Conservation (phyloP, 2,329 filamentous ascomycete species). For the Aquanectria penicillioides region DNA sequence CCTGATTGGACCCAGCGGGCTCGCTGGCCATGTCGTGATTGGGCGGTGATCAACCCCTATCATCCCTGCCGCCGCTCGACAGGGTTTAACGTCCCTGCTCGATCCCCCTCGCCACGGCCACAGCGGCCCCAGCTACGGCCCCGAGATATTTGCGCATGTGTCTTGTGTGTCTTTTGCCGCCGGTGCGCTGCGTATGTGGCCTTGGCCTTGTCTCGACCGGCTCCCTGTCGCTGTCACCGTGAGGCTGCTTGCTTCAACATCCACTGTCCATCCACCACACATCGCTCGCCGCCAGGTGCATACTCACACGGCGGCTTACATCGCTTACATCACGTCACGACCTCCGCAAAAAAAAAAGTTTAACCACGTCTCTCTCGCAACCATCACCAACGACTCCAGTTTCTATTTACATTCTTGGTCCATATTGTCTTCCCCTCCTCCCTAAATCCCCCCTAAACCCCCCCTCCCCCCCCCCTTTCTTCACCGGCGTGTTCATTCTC, state of each 20-base stretch:
- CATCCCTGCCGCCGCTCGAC: neutral
- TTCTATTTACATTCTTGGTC: no score
- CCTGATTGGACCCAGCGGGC: neutral
- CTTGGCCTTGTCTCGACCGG: no score
- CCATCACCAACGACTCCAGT: no score
- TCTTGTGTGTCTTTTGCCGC: no score
- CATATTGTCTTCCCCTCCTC: no score
- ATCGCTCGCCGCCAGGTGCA: neutral
- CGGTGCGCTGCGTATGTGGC: no score
- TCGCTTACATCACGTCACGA: neutral
- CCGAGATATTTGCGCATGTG: no score
- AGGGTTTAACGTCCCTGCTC: neutral
- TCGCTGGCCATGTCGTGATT: conserved; percentile 2
- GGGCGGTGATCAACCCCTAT: conserved; percentile 8
- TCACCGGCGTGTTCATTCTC: conserved; percentile 11
- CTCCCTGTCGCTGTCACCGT: no score
- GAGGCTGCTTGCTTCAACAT: no score
- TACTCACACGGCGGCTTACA: neutral
- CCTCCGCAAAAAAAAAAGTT: neutral
- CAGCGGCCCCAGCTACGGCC: no score
- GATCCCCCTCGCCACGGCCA: no score
- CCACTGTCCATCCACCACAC: neutral
- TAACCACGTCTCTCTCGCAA: no score
- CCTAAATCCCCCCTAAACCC: conserved; percentile 27
- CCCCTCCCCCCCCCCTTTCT: conserved; percentile 18